Evolutionary conservation across 805 yeast species (phyloP).

Genomic region (Pichia scutulata): DNA sequence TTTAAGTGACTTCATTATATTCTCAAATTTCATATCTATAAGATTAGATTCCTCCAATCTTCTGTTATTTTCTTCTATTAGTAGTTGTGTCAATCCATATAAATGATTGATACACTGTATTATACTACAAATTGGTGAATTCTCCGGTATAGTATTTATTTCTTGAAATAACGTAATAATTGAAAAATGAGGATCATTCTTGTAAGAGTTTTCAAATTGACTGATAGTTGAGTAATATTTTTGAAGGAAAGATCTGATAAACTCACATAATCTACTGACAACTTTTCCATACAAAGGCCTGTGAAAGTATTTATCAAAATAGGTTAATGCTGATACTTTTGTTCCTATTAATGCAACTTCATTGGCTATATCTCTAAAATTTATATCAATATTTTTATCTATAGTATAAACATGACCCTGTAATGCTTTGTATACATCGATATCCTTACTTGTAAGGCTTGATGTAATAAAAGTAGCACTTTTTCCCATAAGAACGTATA

Average conservation of each 20-base stretch:
- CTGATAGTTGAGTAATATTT: constrained; percentile 28
- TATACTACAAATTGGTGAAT: constrained; percentile 13
- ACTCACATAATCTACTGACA: constrained; percentile 63
- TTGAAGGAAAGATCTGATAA: constrained; percentile 40
- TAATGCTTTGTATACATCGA: constrained; percentile 32
- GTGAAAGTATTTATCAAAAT: constrained; percentile 56
- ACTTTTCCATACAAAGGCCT: constrained; percentile 56
- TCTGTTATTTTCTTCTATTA: constrained; percentile 41
- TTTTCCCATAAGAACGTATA: constrained; percentile 58
- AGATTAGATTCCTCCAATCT: constrained; percentile 29
- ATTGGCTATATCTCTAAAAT: constrained; percentile 62
- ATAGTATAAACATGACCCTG: constrained; percentile 72
- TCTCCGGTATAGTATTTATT: constrained; percentile 20
- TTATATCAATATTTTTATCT: constrained; percentile 63
- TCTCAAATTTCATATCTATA: constrained; percentile 23
- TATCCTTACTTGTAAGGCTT: constrained; percentile 51
- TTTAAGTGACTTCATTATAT: constrained; percentile 30
- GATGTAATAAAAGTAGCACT: constrained; percentile 76
- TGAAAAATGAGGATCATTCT: constrained; percentile 43
- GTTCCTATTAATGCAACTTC: constrained; percentile 57
- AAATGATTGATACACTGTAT: constrained; percentile 42
- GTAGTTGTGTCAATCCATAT: constrained; percentile 42
- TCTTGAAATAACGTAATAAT: constrained; percentile 52
- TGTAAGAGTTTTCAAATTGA: constrained; percentile 47
- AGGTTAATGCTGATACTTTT: constrained; percentile 46